Percentiles rank a stretch among this genome's conserved stretches.
Conservation (phyloP, 768 basidiomycete species). For the Mycena sanguinolenta region DNA sequence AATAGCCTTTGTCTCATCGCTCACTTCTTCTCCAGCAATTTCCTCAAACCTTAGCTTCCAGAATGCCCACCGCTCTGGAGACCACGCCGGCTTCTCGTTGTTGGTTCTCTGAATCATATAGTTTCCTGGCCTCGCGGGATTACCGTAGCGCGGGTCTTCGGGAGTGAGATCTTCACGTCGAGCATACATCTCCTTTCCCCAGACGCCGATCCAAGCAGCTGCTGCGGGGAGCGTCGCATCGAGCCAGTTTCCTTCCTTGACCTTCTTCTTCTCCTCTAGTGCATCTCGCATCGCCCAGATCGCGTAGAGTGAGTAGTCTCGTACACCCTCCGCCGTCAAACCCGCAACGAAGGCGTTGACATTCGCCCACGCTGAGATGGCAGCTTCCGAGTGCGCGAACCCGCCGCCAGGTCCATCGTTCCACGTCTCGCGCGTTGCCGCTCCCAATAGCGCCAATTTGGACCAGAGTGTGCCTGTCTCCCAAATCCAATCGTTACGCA, state of each 20-base stretch:
- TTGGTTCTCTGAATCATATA: not conserved
- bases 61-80: not conserved
- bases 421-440: not conserved
- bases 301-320: not conserved
- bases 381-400: not conserved
- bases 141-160: not conserved
- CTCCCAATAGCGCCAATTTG: not conserved
- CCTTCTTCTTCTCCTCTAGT: not conserved
- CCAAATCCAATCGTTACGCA: not conserved
- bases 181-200: not conserved
- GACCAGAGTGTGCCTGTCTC: not conserved
- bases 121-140: not conserved
- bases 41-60: not conserved
- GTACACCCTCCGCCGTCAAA: not conserved
- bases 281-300: not conserved
- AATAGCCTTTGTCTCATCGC: not conserved
- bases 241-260: not conserved
- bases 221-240: not conserved
- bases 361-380: not conserved
- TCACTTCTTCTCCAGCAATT: not conserved
- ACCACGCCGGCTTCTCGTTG: not conserved
- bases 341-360: not conserved
- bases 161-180: not conserved
- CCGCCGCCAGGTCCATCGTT: not conserved
- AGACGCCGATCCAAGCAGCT: not conserved